These are phyloP conservation scores for Solanum piurae DNA, from an alignment of 257 asterid genomes.

Conservation along the genomic window DNA sequence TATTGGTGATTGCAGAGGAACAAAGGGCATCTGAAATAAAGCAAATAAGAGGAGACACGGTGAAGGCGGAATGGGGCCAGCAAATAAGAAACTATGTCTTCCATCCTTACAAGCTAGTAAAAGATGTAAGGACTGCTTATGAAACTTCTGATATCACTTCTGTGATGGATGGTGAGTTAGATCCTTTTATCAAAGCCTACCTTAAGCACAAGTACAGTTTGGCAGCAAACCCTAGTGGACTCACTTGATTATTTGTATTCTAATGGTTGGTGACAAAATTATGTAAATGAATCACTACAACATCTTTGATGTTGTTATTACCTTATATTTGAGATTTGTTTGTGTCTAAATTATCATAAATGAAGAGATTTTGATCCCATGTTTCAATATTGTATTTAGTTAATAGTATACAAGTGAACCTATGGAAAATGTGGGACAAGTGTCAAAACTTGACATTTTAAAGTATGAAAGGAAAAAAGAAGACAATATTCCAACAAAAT, in stretches of 20 bases:
- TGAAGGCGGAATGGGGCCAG: conserved; percentile 99
- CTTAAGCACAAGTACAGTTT: conserved; percentile 68
- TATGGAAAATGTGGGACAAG: neutral
- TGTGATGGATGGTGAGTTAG: conserved; percentile 95
- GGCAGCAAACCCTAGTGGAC: conserved; percentile 24
- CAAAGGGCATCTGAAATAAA: conserved; percentile 95
- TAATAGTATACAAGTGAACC: neutral
- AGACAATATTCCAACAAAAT: no score
- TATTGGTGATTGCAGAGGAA: conserved; percentile 79
- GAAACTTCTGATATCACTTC: conserved; percentile 76
- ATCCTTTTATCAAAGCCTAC: conserved; percentile 80
- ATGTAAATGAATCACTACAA: neutral
- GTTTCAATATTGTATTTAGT: neutral
- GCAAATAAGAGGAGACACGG: conserved; percentile 80
- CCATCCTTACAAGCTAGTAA: conserved; percentile 91
- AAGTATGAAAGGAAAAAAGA: no score
- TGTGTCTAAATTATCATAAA: neutral
- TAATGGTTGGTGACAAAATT: neutral
- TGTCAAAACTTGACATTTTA: neutral
- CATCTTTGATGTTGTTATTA: neutral
- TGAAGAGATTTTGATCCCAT: neutral
- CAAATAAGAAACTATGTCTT: conserved; percentile 92
- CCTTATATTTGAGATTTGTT: neutral
- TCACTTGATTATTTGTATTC: neutral
- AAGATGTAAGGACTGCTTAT: conserved; percentile 74